A percentile compares a stretch with the other conserved stretches of the same genome.
Conservation (phyloP, 129 eudicot species). For the Deinandra increscens region DNA sequence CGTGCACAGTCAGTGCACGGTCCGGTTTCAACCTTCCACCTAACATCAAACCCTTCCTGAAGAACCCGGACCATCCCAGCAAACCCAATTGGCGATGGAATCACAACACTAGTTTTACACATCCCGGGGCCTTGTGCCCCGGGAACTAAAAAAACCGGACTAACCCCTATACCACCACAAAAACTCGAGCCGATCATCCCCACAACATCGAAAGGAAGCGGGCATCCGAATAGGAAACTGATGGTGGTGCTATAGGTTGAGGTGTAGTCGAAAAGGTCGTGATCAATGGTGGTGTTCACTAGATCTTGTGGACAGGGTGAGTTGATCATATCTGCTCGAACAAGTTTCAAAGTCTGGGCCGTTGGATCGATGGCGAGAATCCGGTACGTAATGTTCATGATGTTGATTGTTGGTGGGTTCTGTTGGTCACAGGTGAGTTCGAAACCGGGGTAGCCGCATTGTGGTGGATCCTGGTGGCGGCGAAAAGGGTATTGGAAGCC, state of each 20-base stretch:
- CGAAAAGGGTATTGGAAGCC: conserved; percentile 64
- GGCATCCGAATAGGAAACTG: conserved; percentile 59
- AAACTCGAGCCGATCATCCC: conserved; percentile 1
- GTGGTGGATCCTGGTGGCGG: conserved; percentile 39
- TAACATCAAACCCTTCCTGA: conserved; percentile 46
- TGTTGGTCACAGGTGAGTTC: conserved; percentile 39
- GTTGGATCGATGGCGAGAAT: conserved; percentile 35
- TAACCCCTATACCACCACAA: conserved; percentile 26
- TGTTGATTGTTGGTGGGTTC: conserved; percentile 28
- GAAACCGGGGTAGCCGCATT: conserved; percentile 62
- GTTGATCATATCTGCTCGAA: conserved; percentile 45
- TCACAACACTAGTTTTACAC: conserved; percentile 50
- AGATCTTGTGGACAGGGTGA: conserved; percentile 44
- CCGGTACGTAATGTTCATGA: conserved; percentile 34
- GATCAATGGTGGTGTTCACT: conserved; percentile 54
- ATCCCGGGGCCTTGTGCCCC: conserved; percentile 50
- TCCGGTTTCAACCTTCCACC: conserved; percentile 41
- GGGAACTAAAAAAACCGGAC: conserved; percentile 21
- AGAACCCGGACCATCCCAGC: conserved; percentile 31
- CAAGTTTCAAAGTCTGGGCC: conserved; percentile 34
- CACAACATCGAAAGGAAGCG: not conserved
- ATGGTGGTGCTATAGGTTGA: conserved; percentile 27
- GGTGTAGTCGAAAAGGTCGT: conserved; percentile 43
- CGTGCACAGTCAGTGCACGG: conserved; percentile 44
- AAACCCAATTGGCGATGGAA: conserved; percentile 44